Evolutionary conservation across 2,329 filamentous ascomycete species (phyloP).

Genomic region (Trichoderma koningii): DNA sequence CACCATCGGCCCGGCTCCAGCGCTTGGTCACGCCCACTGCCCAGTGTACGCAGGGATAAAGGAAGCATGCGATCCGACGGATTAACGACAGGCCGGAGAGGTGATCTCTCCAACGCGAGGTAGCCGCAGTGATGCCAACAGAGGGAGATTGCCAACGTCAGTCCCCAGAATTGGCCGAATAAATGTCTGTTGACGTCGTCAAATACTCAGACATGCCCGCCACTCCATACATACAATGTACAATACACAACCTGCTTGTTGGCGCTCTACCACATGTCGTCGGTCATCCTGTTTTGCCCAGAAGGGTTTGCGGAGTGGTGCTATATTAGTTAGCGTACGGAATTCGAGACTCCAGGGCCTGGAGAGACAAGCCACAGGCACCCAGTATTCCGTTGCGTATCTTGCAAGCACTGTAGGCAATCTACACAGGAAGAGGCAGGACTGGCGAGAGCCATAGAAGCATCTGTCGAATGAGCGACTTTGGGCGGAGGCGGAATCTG

Average conservation of each 20-base stretch:
- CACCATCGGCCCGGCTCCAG: constrained; percentile 24
- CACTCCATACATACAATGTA: neutral
- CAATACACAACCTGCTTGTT: neutral
- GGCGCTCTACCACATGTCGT: constrained; percentile 9
- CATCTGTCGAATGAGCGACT: neutral
- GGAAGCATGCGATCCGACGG: constrained; percentile 16
- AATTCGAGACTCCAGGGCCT: constrained; percentile 13
- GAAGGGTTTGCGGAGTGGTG: constrained; percentile 19
- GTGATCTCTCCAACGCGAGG: constrained; percentile 13
- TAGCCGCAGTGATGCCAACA: neutral
- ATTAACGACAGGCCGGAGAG: neutral
- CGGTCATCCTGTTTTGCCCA: neutral
- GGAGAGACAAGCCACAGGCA: constrained; percentile 12
- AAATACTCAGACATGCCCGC: neutral
- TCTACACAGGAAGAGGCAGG: neutral
- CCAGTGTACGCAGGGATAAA: constrained; percentile 12
- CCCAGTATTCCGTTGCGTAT: neutral
- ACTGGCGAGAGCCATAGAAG: neutral
- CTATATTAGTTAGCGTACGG: constrained; percentile 22
- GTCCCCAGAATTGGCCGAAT: neutral
- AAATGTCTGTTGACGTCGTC: neutral
- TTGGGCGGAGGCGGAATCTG: neutral
- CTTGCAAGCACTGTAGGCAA: constrained; percentile 1
- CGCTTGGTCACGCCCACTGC: constrained; percentile 17
- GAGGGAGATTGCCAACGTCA: neutral